Base-by-base conservation (phyloP, 305 asterid genomes). In the Fraxinus sp. region DNA sequence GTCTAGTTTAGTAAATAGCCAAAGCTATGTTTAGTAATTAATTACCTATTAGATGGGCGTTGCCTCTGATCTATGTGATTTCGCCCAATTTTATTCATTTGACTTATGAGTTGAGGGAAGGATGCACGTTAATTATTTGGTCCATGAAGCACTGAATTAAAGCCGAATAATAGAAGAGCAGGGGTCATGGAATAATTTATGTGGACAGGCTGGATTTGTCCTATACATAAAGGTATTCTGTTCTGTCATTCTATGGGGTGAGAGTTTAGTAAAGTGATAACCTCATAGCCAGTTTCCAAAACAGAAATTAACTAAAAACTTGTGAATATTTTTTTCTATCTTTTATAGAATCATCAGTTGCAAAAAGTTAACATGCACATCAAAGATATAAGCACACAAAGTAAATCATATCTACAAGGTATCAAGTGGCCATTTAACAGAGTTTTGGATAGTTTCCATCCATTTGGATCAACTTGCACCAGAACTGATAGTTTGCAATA, bases 271-370 rank as follows among this genome's bases (percentile, higher is more conserved):
- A 26, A 66, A 66, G 74, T 26, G 33, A 66, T 26, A 66, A 66
- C 74, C 35, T 66, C 74, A 52, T 52, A 66, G 16, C 33, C 35
- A 9, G n/a, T 26, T 26, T 66, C 74, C 74, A 66, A 26, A 26
- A 24, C 7, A 26, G 35, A 66, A 66, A 32, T 26, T 3, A 66
- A 52, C 64, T 52, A 52, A 52, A 52, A 52, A 52, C 64, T 52
- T 5, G 2, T 52, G 24, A 52, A 16, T n/a, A 52, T 1, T 52
- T 92, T 92, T 92, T 96, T 95, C 98, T 35, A 86, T 93, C 98
- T 87, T 97, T 97, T 82, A 97, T 91, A 85, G 98, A 92, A 72
- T 92, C 98, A 83, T 95, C 85, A 95, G 91, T 98, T 95, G 96
- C 91, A 55, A 82, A 64, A 88, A 77, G 75, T 83, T 81, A 24